Evolutionary conservation across 257 asterid species (phyloP), one percentile per base, ranked within the genome.

Genomic region (Lavandula angustifolia): DNA sequence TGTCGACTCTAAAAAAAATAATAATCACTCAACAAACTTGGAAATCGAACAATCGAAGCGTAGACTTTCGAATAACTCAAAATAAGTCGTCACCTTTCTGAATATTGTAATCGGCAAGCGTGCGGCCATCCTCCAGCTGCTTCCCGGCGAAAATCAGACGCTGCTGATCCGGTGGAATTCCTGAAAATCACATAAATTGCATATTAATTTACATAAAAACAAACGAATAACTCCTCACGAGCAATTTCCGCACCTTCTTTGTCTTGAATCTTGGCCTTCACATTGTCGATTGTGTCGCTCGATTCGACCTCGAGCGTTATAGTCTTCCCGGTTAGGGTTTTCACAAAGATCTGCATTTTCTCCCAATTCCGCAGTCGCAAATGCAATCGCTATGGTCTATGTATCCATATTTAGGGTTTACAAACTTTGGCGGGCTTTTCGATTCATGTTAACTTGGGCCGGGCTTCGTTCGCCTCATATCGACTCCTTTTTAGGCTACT

Each of bases 81-180:
- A 22, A n/a, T 1, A 56, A 53, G 4, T 29, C 3, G 10, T 27
- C 37, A 70, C 82, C 82, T 77, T 78, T 78, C 75, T 78, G 78
- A 41, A 74, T 71, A 41, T 78, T 75, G 78, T 74, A 72, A 60
- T 78, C 83, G 3, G 83, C 80, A 17, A 71, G 77, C 1, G 83
- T 78, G 12, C 83, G 65, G 48, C 83, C 80, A 64, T 78, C 83
- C 68, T 78, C 83, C 10, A 78, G 75, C 80, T 75, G 78, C 70
- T 78, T 78, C 12, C 77, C 77, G 18, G 80, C 80, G 47, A 78
- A 71, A n/a, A 78, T 68, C 72, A 86, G 56, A n/a, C 88, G 80
- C 85, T 86, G 91, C 83, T 86, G 95, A 73, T 84, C 95, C 75
- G 88, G 87, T 7, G 92, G 92, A 76, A 85, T 85, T 32, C 88